Evolutionary conservation across 345 rosid genomes (phyloP), one percentile per base, ranked within the genome.

Genomic region (Bruguiera parviflora): DNA sequence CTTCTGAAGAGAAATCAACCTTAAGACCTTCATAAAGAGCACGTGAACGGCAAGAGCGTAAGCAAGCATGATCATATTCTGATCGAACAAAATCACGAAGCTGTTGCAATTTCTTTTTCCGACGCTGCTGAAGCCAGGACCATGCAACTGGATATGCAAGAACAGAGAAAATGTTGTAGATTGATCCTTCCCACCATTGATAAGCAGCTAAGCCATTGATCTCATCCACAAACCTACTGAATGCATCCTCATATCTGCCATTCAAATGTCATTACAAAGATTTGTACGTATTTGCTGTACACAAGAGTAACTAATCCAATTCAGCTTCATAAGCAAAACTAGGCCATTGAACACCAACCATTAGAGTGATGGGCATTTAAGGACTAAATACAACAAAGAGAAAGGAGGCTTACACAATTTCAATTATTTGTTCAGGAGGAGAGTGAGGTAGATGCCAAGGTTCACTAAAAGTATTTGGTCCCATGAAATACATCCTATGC

Each of bases 111-210:
- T 92, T 92, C 77, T 67, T 82, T 76, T 82, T 87, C 53, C 92
- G 83, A 49, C 98, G 67, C 53, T 78, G 87, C 57, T 92, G 98
- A 58, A 87, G 85, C 98, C 98, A 92, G 68, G 96, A 88, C 92
- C 92, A 90, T 31, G 93, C 92, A 61, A 92, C 87, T 35, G 96
- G 98, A 82, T 86, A 89, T n/a, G 89, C 96, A 76, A 90, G 81
- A 77, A 89, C 61, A 63, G 89, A 85, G 65, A 92, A 91, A 73
- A 90, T 67, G 71, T 84, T 86, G 81, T 87, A 84, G 32, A 89
- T 71, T 4, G 92, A 87, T 74, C 98, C 98, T 82, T 89, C 96
- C 98, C 98, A 92, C 98, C 98, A 92, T 73, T 89, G 96, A 71
- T 90, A 92, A 53, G 93, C 85, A 75, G 98, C 96, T 78, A 92